Evolutionary conservation across 202 grass and related monocot genomes (phyloP).

Genomic region (Schoenoplectus tabernaemontani): DNA sequence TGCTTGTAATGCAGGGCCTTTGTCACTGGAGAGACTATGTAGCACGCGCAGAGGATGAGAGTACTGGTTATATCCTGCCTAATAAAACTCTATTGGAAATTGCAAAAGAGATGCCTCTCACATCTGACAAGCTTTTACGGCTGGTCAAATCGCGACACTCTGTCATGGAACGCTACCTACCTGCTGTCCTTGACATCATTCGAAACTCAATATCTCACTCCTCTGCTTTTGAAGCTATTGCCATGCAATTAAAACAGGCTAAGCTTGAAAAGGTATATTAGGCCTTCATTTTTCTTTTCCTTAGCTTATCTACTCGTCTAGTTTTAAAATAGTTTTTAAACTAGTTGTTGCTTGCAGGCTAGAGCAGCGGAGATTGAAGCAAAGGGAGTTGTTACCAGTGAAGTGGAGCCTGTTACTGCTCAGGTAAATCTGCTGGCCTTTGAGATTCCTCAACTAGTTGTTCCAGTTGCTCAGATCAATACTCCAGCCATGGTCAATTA

Average conservation of each 20-base stretch:
- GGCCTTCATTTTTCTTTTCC: constrained; percentile 7
- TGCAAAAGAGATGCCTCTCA: constrained; percentile 77
- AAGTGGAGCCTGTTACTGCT: background rate
- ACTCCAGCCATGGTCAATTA: background rate
- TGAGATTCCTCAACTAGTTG: background rate
- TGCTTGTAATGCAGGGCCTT: constrained; percentile 48
- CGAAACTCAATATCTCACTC: constrained; percentile 56
- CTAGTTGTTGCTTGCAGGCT: background rate
- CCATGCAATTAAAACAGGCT: constrained; percentile 50
- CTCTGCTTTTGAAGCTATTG: constrained; percentile 57
- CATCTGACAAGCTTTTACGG: constrained; percentile 52
- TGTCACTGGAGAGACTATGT: constrained; percentile 83
- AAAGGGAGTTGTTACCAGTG: background rate
- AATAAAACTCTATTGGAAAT: constrained; percentile 89
- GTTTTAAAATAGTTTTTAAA: background rate
- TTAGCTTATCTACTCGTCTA: background rate
- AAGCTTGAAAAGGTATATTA: constrained; percentile 52
- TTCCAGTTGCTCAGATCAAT: constrained; percentile 14
- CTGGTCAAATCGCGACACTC: constrained; percentile 54
- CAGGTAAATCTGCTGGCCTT: background rate
- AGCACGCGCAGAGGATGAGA: constrained; percentile 81
- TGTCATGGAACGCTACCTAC: constrained; percentile 52
- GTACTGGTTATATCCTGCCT: constrained; percentile 94
- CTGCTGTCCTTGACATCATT: constrained; percentile 40
- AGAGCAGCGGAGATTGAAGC: background rate